phyloP scores from a whole-genome alignment of 768 basidiomycete genomes.

The Agrocybe pediades region DNA sequence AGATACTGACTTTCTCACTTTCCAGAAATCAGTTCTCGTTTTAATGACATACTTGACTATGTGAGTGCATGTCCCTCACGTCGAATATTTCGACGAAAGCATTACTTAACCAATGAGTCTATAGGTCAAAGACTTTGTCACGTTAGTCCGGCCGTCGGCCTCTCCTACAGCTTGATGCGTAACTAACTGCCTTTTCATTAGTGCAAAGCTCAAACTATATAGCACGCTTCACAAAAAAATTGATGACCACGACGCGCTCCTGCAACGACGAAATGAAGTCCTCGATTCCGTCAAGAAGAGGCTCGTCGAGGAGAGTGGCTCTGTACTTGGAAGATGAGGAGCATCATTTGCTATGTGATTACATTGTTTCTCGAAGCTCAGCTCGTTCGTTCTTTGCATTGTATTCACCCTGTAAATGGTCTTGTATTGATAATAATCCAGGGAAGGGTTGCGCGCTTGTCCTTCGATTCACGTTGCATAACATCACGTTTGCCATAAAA shows the following conservation, averaged over 20 bases:
- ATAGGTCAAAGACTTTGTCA: constrained; percentile 53
- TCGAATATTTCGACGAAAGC: no score
- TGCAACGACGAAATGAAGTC: constrained; percentile 40
- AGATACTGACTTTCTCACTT: neutral
- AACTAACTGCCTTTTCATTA: constrained; percentile 12
- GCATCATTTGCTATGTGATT: neutral
- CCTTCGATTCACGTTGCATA: no score
- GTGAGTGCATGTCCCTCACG: constrained; percentile 32
- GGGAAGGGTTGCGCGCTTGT: no score
- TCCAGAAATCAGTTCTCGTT: constrained; percentile 44
- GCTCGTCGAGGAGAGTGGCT: constrained; percentile 40
- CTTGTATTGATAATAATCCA: no score
- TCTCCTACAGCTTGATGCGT: neutral
- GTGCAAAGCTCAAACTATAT: constrained; percentile 51
- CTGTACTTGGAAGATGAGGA: constrained; percentile 9
- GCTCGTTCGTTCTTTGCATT: no score
- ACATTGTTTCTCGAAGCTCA: no score
- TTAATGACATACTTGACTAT: constrained; percentile 47
- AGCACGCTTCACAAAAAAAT: constrained; percentile 42
- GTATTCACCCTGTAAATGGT: no score
- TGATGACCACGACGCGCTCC: constrained; percentile 37
- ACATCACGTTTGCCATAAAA: no score
- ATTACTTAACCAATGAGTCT: no score
- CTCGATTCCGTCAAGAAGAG: constrained; percentile 37
- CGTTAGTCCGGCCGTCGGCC: constrained; percentile 15